These are phyloP conservation scores for Neofusicoccum laricinum DNA, from an alignment of 2,329 filamentous ascomycete species.

Conservation along the genomic window DNA sequence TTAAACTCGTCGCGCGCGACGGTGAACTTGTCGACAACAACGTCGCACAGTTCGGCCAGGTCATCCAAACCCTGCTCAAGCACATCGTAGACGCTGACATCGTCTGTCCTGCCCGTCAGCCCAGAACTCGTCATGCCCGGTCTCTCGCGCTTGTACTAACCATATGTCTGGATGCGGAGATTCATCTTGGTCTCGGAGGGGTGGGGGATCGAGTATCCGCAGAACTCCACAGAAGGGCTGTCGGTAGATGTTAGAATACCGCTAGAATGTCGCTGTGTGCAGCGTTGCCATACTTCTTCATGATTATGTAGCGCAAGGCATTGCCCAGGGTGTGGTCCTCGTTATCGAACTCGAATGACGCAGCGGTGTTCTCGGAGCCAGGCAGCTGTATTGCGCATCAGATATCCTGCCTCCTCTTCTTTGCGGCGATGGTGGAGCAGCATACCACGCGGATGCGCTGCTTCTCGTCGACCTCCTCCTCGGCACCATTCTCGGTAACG, in stretches of 20 bases:
- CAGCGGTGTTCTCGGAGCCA: slow-evolving; percentile 78
- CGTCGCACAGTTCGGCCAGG: slow-evolving; percentile 87
- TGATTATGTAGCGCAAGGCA: slow-evolving; percentile 89
- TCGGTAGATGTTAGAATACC: not conserved
- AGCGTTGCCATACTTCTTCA: slow-evolving; percentile 80
- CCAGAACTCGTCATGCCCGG: slow-evolving; percentile 1
- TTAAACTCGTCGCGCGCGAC: slow-evolving; percentile 63
- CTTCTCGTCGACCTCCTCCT: slow-evolving; percentile 43
- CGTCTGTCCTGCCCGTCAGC: slow-evolving; percentile 52
- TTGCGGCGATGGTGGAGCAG: not conserved
- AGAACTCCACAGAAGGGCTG: slow-evolving; percentile 95
- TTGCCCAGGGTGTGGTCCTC: slow-evolving; percentile 97
- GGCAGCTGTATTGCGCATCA: slow-evolving; percentile 59
- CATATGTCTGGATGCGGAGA: slow-evolving; percentile 92
- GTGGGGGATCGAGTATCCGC: slow-evolving; percentile 96
- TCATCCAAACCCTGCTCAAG: slow-evolving; percentile 88
- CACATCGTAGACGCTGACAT: slow-evolving; percentile 76
- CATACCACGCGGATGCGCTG: slow-evolving; percentile 45
- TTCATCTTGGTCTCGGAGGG: slow-evolving; percentile 97
- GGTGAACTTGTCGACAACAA: slow-evolving; percentile 87
- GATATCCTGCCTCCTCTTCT: not conserved
- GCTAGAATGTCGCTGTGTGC: not conserved
- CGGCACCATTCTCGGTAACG: slow-evolving; percentile 45
- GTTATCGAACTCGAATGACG: slow-evolving; percentile 89
- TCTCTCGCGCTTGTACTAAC: slow-evolving; percentile 50